phyloP scores from a whole-genome alignment of 1,284 basidiomycete species.

The Ceratobasidium sp. region DNA sequence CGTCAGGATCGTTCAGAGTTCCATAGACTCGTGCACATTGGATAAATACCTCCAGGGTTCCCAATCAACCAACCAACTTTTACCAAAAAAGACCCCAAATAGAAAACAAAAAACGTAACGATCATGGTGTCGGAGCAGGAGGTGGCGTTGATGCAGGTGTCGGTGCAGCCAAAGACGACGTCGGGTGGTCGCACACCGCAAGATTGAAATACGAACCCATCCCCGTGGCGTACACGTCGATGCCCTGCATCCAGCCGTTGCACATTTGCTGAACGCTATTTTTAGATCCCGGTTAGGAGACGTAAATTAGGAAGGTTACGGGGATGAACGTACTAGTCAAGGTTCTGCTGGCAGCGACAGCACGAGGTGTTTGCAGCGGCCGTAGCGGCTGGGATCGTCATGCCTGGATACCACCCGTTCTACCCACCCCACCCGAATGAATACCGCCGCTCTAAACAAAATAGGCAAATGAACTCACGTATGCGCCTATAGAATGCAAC shows the following conservation, averaged over 20 bases:
- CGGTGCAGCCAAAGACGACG: conserved; percentile 6
- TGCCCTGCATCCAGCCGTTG: conserved; percentile 79
- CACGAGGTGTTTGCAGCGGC: conserved; percentile 64
- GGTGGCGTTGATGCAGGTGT: neutral
- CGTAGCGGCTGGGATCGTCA: conserved; percentile 65
- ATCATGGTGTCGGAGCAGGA: conserved; percentile 7
- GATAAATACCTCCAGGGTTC: neutral
- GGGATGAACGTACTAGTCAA: conserved; percentile 70
- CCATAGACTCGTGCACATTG: neutral
- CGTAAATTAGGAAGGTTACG: neutral
- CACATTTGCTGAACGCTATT: conserved; percentile 76
- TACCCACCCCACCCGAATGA: neutral
- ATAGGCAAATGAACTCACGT: conserved; percentile 77
- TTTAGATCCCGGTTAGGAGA: conserved; percentile 44
- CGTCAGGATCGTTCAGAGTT: too few species aligned
- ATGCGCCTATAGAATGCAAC: conserved; percentile 71
- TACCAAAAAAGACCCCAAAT: neutral
- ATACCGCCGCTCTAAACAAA: neutral
- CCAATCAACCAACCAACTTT: neutral
- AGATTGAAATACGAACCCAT: conserved; percentile 80
- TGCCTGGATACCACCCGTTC: conserved; percentile 47
- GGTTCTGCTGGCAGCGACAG: conserved; percentile 81
- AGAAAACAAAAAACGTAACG: neutral
- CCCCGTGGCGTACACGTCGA: conserved; percentile 63
- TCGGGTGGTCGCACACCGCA: conserved; percentile 57